These are phyloP conservation scores for Tulasnella sp. DNA, from an alignment of 768 basidiomycete species.

Conservation along the genomic window DNA sequence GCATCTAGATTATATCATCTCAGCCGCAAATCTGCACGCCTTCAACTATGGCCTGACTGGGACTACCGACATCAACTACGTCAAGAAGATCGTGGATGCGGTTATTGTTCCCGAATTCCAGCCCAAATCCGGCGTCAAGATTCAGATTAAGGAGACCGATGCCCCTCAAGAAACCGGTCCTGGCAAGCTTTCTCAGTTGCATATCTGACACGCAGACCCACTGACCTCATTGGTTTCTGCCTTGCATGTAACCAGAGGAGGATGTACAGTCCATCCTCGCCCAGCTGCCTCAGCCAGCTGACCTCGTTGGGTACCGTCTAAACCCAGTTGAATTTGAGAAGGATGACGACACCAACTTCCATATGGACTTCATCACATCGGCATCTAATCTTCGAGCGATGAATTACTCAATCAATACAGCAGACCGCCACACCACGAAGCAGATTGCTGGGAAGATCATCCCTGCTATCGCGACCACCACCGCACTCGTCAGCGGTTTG, in stretches of 20 bases:
- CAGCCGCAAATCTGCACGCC: conserved; percentile 92
- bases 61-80: conserved; percentile 63
- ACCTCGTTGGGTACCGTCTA: conserved; percentile 90
- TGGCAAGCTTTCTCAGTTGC: conserved; percentile 26
- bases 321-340: conserved; percentile 97
- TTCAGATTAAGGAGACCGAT: conserved; percentile 89
- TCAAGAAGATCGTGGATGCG: conserved; percentile 74
- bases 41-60: conserved; percentile 97
- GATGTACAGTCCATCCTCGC: conserved; percentile 44
- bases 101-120: conserved; percentile 85
- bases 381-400: conserved; percentile 92
- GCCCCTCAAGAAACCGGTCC: conserved; percentile 51
- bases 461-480: conserved; percentile 98
- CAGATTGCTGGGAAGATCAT: conserved; percentile 99
- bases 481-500: conserved; percentile 87
- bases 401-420: conserved; percentile 83
- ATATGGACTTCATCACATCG: conserved; percentile 98
- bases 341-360: conserved; percentile 94
- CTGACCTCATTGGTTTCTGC: neutral
- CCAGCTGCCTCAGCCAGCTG: conserved; percentile 78
- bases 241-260: conserved; percentile 28
- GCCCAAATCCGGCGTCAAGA: conserved; percentile 84
- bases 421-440: conserved; percentile 89
- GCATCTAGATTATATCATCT: conserved; percentile 80
- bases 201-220: neutral